Percentiles rank a stretch among this genome's conserved stretches.
Conservation (phyloP, 2,329 filamentous ascomycete genomes). For the Xylaria multiplex region DNA sequence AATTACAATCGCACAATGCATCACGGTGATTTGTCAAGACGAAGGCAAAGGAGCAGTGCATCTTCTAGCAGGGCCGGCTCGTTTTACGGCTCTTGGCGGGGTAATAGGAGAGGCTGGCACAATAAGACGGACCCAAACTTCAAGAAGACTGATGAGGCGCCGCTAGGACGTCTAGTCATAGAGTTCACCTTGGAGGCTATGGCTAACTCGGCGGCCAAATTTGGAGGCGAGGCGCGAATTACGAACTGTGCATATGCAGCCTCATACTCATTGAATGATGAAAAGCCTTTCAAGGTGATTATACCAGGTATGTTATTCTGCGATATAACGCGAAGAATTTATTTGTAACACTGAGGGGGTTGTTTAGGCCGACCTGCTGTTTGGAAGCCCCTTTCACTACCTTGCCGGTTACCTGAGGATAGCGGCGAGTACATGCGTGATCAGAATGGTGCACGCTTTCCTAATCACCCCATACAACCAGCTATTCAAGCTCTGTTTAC, state of each 20-base stretch:
- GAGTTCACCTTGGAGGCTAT: slow-evolving; percentile 31
- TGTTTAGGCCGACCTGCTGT: slow-evolving; percentile 39
- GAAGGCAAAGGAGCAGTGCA: not conserved
- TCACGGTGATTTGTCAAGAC: slow-evolving; percentile 13
- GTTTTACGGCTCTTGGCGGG: slow-evolving; percentile 21
- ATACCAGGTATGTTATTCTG: slow-evolving; percentile 40
- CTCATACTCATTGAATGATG: slow-evolving; percentile 43
- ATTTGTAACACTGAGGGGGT: slow-evolving; percentile 25
- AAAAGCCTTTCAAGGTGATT: slow-evolving; percentile 35
- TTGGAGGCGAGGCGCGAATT: slow-evolving; percentile 36
- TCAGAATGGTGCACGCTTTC: slow-evolving; percentile 43
- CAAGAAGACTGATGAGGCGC: not conserved
- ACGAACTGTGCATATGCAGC: slow-evolving; percentile 39
- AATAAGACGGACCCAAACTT: not conserved
- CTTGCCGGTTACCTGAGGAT: slow-evolving; percentile 36
- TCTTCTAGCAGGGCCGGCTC: slow-evolving; percentile 16
- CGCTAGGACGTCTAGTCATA: slow-evolving; percentile 36
- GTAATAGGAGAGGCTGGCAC: not conserved
- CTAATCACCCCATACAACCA: slow-evolving; percentile 40
- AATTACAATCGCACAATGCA: slow-evolving; percentile 1
- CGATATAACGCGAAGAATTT: not conserved
- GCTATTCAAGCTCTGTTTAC: slow-evolving; percentile 41
- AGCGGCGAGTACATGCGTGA: slow-evolving; percentile 41
- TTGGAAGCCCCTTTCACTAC: slow-evolving; percentile 41
- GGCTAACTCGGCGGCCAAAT: slow-evolving; percentile 5